Base-by-base conservation (phyloP, 805 yeast genomes). In the Grigorovia jiainica region DNA sequence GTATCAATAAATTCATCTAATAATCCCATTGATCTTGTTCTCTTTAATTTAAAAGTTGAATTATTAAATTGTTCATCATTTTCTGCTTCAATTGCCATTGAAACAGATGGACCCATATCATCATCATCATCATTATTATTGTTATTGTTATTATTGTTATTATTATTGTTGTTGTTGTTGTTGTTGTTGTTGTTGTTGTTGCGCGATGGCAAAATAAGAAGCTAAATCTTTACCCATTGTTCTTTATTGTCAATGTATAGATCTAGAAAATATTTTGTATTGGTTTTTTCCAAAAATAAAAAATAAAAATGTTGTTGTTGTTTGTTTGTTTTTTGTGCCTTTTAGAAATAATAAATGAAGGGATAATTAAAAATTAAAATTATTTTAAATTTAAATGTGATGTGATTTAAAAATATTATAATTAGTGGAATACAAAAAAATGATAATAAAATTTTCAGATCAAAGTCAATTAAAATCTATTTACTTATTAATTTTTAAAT, bases 1-100 rank as follows among this genome's bases (percentile, higher is more conserved):
- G 76, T 73, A 23, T 67, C 77, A 32, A 77, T 74, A 54, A 72
- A 80, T 47, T 79, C 85, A 54, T 82, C 94, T 50, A 86, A 66
- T 11, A 84, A 60, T 1, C 95, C 95, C 71, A 86, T 68, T 7
- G 92, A 82, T 53, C 92, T 72, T 27, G 95, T 86, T 56, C 95
- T 66, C 53, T 85, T 86, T 53, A 86, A 65, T 52, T 78, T 78
- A 59, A 82, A 86, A 3, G 90, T 73, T 5, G 85, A 73, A 43
- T 72, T 75, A 41, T 76, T 71, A 54, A 86, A 85, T 52, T 82
- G 82, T 39, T 73, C 77, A 45, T 79, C 85, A 58, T 78, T 79
- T 36, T 73, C 69, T 4, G 90, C 87, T 46, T 80, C 83, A 17
- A 83, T 75, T 43, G 77, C 77, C 61, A 64, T 65, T 38, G 75